Percentiles rank a stretch among this genome's conserved stretches.
phyloP scores from a whole-genome alignment of 192 early-diverging fungal species.

The Coemansia sp. region DNA sequence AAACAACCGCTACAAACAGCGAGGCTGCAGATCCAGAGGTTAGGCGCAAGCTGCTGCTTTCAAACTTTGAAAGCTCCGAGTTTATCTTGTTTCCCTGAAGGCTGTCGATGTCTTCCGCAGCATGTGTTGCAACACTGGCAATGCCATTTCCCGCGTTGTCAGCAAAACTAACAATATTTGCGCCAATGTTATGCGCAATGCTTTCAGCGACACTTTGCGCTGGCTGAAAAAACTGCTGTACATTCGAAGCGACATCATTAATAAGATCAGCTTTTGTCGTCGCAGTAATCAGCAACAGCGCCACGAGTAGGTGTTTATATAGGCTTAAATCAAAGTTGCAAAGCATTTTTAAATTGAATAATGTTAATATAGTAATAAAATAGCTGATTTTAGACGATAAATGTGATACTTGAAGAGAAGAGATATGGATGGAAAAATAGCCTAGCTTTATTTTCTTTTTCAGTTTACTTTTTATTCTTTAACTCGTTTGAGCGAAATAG shows the following conservation, averaged over 20 bases:
- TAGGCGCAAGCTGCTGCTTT: conserved; percentile 7
- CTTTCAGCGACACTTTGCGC: conserved; percentile 17
- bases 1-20: background rate
- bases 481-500: no score
- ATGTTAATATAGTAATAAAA: background rate
- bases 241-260: background rate
- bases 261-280: background rate
- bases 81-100: conserved; percentile 26
- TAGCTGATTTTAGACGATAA: background rate
- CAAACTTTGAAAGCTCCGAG: conserved; percentile 33
- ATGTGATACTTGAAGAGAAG: background rate
- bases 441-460: no score
- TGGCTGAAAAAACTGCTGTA: conserved; percentile 5
- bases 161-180: conserved; percentile 23
- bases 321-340: background rate
- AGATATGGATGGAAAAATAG: no score
- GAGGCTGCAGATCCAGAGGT: background rate
- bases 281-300: background rate
- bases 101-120: conserved; percentile 12
- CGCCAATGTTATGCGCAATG: conserved; percentile 11
- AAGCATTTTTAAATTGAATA: background rate
- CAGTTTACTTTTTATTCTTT: no score
- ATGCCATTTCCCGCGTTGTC: conserved; percentile 27
- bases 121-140: conserved; percentile 20
- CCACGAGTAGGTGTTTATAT: background rate